phyloP scores from a whole-genome alignment of 345 rosid species.

The Excoecaria cochinchinensis region DNA sequence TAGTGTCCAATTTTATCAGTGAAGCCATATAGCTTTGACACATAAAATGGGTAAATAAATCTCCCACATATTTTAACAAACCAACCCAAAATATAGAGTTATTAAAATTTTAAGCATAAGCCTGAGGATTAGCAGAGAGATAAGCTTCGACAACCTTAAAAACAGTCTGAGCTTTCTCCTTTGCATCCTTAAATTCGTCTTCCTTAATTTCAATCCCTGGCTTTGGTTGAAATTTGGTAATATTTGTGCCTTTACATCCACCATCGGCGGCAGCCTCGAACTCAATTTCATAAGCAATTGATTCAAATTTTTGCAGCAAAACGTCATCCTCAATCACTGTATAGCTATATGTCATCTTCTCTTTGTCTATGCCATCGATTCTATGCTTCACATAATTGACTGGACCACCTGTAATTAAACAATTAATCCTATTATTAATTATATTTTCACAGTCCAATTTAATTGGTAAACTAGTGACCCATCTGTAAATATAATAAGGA shows the following conservation, averaged over 20 bases:
- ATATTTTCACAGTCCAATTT: no score
- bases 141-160: constrained; percentile 35
- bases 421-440: no score
- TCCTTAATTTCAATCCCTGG: constrained; percentile 30
- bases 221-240: constrained; percentile 33
- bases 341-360: constrained; percentile 26
- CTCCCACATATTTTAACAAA: no score
- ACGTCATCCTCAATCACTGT: constrained; percentile 34
- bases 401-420: constrained; percentile 21
- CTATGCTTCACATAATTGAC: constrained; percentile 33
- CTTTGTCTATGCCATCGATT: constrained; percentile 43
- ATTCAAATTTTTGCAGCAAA: constrained; percentile 30
- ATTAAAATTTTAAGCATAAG: constrained; percentile 10
- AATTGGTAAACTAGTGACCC: not conserved
- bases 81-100: no score
- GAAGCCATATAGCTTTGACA: no score
- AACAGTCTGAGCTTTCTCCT: constrained; percentile 3
- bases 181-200: constrained; percentile 30
- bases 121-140: constrained; percentile 39
- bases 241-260: constrained; percentile 27
- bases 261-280: constrained; percentile 32
- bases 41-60: no score
- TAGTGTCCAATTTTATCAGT: no score
- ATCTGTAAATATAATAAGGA: not conserved
- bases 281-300: constrained; percentile 33